phyloP scores from a whole-genome alignment of 2,329 filamentous ascomycete genomes.

The Phyllosticta paracitricarpa region DNA sequence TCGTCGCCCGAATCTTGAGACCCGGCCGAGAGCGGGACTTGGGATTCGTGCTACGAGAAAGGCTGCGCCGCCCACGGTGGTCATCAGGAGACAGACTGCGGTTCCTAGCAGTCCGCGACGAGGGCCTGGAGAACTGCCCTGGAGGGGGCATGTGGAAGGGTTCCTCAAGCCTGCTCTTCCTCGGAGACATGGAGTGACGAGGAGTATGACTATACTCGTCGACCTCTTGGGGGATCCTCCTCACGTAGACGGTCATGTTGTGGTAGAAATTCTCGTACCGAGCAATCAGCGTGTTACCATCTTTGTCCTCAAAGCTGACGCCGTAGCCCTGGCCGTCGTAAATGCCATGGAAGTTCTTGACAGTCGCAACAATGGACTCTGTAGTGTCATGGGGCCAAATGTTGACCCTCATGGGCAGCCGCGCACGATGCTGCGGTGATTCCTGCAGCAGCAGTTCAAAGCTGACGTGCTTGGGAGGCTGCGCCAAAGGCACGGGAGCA shows the following conservation, averaged over 20 bases:
- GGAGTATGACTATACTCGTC: slow-evolving; percentile 36
- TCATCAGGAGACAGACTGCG: slow-evolving; percentile 68
- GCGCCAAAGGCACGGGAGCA: not conserved
- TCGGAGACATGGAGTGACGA: slow-evolving; percentile 41
- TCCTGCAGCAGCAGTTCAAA: slow-evolving; percentile 66
- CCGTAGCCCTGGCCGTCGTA: slow-evolving; percentile 58
- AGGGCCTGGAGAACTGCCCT: slow-evolving; percentile 55
- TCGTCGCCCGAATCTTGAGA: slow-evolving; percentile 57
- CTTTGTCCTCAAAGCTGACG: slow-evolving; percentile 88
- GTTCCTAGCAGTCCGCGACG: slow-evolving; percentile 60
- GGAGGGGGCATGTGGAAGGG: slow-evolving; percentile 55
- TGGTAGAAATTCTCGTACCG: slow-evolving; percentile 91
- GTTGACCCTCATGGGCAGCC: slow-evolving; percentile 75
- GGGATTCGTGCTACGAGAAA: slow-evolving; percentile 56
- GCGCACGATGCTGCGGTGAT: slow-evolving; percentile 58
- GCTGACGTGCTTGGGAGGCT: slow-evolving; percentile 57
- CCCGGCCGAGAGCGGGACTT: slow-evolving; percentile 51
- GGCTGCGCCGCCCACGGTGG: slow-evolving; percentile 63
- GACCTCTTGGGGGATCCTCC: slow-evolving; percentile 55
- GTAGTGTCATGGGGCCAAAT: slow-evolving; percentile 95
- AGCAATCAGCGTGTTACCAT: slow-evolving; percentile 84
- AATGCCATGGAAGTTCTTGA: slow-evolving; percentile 97
- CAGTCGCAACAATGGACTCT: slow-evolving; percentile 93
- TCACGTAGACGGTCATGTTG: slow-evolving; percentile 88
- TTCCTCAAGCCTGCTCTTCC: slow-evolving; percentile 50